Percentiles rank a stretch among this genome's conserved stretches.
These are phyloP conservation scores for Aristolochia californica DNA, from an alignment of 164 flowering plant species.

Conservation along the genomic window DNA sequence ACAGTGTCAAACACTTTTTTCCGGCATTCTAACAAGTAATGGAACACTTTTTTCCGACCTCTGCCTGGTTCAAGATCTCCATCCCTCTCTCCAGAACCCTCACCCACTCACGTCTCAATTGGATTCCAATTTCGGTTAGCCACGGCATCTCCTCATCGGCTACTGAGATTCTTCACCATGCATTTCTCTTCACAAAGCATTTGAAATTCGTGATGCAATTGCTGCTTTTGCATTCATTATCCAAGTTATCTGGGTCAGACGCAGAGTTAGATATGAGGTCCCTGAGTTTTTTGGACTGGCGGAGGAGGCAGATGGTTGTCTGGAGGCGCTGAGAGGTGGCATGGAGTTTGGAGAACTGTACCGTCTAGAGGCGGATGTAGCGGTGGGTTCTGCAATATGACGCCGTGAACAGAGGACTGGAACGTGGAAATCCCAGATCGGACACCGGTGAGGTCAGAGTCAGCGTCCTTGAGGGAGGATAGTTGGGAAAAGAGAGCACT, in stretches of 20 bases:
- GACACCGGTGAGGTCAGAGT: slow-evolving; percentile 57
- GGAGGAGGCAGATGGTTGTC: slow-evolving; percentile 45
- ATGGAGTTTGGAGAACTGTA: slow-evolving; percentile 65
- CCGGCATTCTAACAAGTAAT: too few species aligned
- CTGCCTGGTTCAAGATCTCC: slow-evolving; percentile 90
- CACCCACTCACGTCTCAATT: slow-evolving; percentile 61
- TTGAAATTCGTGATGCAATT: slow-evolving; percentile 63
- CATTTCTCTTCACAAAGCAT: slow-evolving; percentile 45
- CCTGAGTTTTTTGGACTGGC: slow-evolving; percentile 54
- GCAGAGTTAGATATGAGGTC: slow-evolving; percentile 29
- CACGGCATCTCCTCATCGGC: slow-evolving; percentile 56
- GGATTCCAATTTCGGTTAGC: slow-evolving; percentile 51
- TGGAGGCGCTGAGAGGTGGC: slow-evolving; percentile 43
- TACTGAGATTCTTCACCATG: slow-evolving; percentile 46
- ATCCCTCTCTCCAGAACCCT: slow-evolving; percentile 75
- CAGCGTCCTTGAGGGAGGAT: slow-evolving; percentile 65
- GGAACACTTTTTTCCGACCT: too few species aligned
- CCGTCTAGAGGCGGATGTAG: slow-evolving; percentile 39
- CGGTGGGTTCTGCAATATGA: slow-evolving; percentile 73
- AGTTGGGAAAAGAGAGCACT: slow-evolving; percentile 59
- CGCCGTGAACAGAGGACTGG: slow-evolving; percentile 60
- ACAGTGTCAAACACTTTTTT: too few species aligned
- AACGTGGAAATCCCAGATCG: slow-evolving; percentile 63
- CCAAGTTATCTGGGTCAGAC: slow-evolving; percentile 40
- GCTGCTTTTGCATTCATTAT: slow-evolving; percentile 86